Percentiles rank a stretch among this genome's conserved stretches.
These are phyloP conservation scores for Neofusicoccum parvum DNA, from an alignment of 2,329 filamentous ascomycete species.

Conservation along the genomic window DNA sequence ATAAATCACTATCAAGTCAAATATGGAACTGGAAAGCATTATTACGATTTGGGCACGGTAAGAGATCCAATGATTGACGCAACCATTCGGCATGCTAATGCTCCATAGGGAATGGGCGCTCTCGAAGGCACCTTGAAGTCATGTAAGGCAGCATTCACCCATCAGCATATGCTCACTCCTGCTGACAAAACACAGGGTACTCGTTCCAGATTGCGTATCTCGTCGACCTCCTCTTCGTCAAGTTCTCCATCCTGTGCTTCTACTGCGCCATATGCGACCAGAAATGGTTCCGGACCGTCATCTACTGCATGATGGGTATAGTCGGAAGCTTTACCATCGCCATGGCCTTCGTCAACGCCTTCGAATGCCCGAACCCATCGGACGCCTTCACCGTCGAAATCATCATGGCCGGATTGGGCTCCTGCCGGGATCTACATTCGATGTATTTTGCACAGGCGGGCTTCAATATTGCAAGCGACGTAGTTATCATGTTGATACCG, in stretches of 20 bases:
- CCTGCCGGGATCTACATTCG: conserved; percentile 36
- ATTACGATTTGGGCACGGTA: conserved; percentile 21
- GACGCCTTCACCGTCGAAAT: conserved; percentile 34
- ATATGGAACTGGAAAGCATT: conserved; percentile 32
- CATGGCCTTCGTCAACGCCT: conserved; percentile 32
- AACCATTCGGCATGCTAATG: background rate
- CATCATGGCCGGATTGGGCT: conserved; percentile 26
- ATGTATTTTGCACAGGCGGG: conserved; percentile 41
- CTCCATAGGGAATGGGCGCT: background rate
- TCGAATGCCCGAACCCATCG: conserved; percentile 37
- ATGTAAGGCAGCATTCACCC: conserved; percentile 11
- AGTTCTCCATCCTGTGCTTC: conserved; percentile 38
- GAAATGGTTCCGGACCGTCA: conserved; percentile 32
- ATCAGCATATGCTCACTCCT: background rate
- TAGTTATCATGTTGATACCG: conserved; percentile 48
- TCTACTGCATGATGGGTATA: conserved; percentile 34
- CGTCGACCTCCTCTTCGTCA: conserved; percentile 33
- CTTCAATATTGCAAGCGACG: conserved; percentile 46
- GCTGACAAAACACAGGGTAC: conserved; percentile 24
- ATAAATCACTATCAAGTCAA: conserved; percentile 39
- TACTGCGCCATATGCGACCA: conserved; percentile 40
- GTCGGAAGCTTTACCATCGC: conserved; percentile 35
- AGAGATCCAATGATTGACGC: too few relatives aligned
- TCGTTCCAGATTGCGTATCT: conserved; percentile 34
- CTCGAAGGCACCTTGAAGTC: conserved; percentile 24